A percentile compares a stretch with the other conserved stretches of the same genome.
Evolutionary conservation across 495 filamentous ascomycete genomes (phyloP).

Genomic region (Neurospora intermedia): DNA sequence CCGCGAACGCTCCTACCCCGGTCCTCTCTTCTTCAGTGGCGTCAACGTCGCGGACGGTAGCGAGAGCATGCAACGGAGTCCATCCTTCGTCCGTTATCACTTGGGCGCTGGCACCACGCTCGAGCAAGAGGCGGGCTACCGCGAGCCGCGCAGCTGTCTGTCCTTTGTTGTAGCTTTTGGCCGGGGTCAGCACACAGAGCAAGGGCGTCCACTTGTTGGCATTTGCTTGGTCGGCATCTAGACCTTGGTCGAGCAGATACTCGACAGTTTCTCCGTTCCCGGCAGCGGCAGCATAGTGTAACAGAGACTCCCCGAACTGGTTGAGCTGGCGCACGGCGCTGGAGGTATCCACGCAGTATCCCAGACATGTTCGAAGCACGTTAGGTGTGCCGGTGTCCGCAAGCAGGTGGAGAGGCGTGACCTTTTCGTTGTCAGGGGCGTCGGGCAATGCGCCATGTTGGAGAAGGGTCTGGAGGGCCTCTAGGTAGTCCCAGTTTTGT

Average conservation of each 20-base stretch:
- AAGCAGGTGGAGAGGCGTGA: constrained; percentile 5
- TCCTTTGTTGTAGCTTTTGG: background rate
- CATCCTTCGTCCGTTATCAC: constrained; percentile 12
- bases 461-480: background rate
- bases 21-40: background rate
- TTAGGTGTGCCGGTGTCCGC: constrained; percentile 1
- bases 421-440: constrained; percentile 2
- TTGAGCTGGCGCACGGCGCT: constrained; percentile 1
- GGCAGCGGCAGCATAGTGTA: constrained; percentile 16
- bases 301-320: constrained; percentile 5
- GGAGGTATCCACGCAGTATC: background rate
- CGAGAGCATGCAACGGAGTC: constrained; percentile 12
- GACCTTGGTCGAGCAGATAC: constrained; percentile 9
- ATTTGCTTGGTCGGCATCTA: constrained; percentile 9
- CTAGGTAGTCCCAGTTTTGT: background rate
- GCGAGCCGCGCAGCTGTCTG: background rate
- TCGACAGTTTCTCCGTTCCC: constrained; percentile 7
- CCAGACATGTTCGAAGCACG: constrained; percentile 7
- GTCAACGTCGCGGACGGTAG: background rate
- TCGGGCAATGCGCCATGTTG: constrained; percentile 5
- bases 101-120: constrained; percentile 5
- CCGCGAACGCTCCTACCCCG: background rate
- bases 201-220: constrained; percentile 16
- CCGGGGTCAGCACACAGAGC: constrained; percentile 13
- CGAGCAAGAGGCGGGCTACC: constrained; percentile 4